A percentile compares a stretch with the other conserved stretches of the same genome.
Evolutionary conservation across 305 asterid genomes (phyloP).

Genomic region (Solanum hybrid): DNA sequence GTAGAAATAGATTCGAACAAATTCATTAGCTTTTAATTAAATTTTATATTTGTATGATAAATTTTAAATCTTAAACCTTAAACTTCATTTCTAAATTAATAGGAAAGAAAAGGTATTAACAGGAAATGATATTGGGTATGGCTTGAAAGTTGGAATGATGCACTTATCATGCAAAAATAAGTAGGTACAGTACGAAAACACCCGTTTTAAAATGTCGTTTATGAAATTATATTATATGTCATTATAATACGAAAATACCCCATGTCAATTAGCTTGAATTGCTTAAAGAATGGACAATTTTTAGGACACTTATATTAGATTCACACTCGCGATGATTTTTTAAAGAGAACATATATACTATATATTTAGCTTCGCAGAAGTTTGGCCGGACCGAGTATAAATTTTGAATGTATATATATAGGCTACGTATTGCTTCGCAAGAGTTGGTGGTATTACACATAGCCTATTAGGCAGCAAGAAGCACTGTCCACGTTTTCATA

Average conservation of each 20-base stretch:
- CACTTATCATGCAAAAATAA: neutral
- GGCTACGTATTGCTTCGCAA: neutral
- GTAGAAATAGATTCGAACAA: neutral
- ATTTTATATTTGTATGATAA: neutral
- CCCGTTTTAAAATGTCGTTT: no score
- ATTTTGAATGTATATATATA: neutral
- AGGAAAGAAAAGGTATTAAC: neutral
- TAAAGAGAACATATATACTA: neutral
- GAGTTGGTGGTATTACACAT: neutral
- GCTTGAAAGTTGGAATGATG: neutral
- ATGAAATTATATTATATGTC: rapidly evolving
- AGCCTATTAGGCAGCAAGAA: neutral
- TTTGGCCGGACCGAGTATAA: neutral
- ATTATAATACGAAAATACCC: neutral
- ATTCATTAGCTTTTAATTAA: neutral
- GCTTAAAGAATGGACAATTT: neutral
- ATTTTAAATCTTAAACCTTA: neutral
- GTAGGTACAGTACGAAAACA: neutral
- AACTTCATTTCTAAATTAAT: neutral
- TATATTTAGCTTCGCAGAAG: neutral
- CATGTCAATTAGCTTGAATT: neutral
- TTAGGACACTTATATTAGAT: neutral
- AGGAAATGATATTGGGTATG: neutral
- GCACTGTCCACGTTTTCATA: neutral
- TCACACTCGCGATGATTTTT: neutral